Conservation (phyloP, 768 basidiomycete species). For the Galerina marginata region DNA sequence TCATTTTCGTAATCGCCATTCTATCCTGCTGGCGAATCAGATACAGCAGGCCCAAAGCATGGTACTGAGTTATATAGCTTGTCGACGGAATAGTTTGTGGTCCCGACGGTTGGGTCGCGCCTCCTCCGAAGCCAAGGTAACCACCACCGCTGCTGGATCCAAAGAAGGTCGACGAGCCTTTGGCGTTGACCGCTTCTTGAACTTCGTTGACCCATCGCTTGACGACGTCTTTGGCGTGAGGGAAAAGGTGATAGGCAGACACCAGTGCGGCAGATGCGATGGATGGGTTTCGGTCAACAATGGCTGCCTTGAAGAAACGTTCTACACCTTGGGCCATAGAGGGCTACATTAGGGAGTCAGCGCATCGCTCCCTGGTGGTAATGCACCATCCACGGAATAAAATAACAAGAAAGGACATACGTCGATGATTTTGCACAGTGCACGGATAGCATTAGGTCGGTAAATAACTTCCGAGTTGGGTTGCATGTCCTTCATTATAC, state of each 20-base stretch:
- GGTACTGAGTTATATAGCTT: slow-evolving; percentile 96
- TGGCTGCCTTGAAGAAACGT: slow-evolving; percentile 99
- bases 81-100: slow-evolving; percentile 85
- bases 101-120: slow-evolving; percentile 55
- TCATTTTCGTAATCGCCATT: slow-evolving; percentile 99
- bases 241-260: slow-evolving; percentile 96
- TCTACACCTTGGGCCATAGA: slow-evolving; percentile 99
- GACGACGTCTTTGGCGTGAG: slow-evolving; percentile 92
- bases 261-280: slow-evolving; percentile 97
- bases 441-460: slow-evolving; percentile 95
- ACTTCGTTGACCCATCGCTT: slow-evolving; percentile 99
- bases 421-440: slow-evolving; percentile 95
- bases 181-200: slow-evolving; percentile 94
- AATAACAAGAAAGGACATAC: slow-evolving; percentile 55
- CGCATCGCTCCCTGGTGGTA: background rate
- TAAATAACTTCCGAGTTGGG: slow-evolving; percentile 99
- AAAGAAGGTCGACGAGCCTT: slow-evolving; percentile 76
- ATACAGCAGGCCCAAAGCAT: slow-evolving; percentile 92
- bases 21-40: slow-evolving; percentile 96
- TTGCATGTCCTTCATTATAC: slow-evolving; percentile 99
- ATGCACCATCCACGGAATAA: background rate
- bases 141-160: slow-evolving; percentile 56
- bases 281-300: slow-evolving; percentile 94
- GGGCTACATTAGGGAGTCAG: slow-evolving; percentile 55
- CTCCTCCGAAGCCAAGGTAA: slow-evolving; percentile 76